A percentile compares a stretch with the other conserved stretches of the same genome.
These are phyloP conservation scores for Fusarium armeniacum DNA, from an alignment of 2,329 filamentous ascomycete genomes.

Conservation along the genomic window DNA sequence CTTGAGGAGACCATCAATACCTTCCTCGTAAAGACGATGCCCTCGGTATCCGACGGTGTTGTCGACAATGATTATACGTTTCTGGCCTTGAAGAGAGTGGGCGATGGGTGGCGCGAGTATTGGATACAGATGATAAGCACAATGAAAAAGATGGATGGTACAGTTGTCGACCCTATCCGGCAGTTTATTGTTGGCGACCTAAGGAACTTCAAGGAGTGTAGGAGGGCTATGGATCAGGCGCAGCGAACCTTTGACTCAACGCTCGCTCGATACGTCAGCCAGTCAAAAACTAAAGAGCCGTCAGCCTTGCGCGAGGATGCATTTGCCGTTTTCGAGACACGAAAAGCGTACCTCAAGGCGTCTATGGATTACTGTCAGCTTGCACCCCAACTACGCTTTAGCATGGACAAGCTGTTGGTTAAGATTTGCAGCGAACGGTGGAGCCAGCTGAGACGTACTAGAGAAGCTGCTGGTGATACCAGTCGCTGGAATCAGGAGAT, in stretches of 20 bases:
- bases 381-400: slow-evolving; percentile 85
- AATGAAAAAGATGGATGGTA: slow-evolving; percentile 81
- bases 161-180: slow-evolving; percentile 85
- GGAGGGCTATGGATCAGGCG: slow-evolving; percentile 79
- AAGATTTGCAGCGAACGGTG: slow-evolving; percentile 88
- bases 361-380: slow-evolving; percentile 94
- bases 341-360: slow-evolving; percentile 90
- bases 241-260: slow-evolving; percentile 89
- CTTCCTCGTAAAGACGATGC: slow-evolving; percentile 82
- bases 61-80: slow-evolving; percentile 97
- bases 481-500: slow-evolving; percentile 82
- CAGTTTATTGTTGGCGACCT: slow-evolving; percentile 84
- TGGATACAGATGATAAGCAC: slow-evolving; percentile 82
- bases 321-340: slow-evolving; percentile 92
- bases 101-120: slow-evolving; percentile 88
- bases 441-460: slow-evolving; percentile 82
- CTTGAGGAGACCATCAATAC: slow-evolving; percentile 85
- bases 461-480: slow-evolving; percentile 75
- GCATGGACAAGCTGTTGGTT: slow-evolving; percentile 88
- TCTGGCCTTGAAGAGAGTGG: slow-evolving; percentile 85
- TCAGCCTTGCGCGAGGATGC: slow-evolving; percentile 94
- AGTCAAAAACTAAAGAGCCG: slow-evolving; percentile 94
- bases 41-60: slow-evolving; percentile 83
- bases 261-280: slow-evolving; percentile 83
- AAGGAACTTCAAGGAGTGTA: slow-evolving; percentile 86